Evolutionary conservation across 2,329 filamentous ascomycete species (phyloP).

Genomic region (Penicillium frequentans): DNA sequence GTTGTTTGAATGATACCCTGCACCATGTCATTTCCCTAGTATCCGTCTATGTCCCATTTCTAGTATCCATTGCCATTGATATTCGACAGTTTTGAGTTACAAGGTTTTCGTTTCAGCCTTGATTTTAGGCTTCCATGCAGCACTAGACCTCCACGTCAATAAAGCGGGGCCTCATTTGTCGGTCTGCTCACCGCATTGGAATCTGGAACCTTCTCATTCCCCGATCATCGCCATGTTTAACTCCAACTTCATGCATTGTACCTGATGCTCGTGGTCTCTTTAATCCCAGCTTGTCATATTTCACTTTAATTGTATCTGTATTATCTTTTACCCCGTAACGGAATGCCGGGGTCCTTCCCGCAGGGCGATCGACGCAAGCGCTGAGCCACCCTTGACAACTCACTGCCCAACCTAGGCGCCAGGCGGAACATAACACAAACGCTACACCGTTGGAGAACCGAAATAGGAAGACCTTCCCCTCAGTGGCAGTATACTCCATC

Average conservation of each 20-base stretch:
- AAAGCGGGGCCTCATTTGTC: constrained; percentile 10
- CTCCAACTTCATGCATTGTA: background rate
- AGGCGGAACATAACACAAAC: constrained; percentile 18
- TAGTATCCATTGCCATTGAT: background rate
- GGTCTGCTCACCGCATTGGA: constrained; percentile 18
- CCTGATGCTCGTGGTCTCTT: background rate
- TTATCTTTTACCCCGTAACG: constrained; percentile 10
- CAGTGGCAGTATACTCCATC: constrained; percentile 4
- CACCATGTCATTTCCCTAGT: background rate
- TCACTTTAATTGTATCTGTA: background rate
- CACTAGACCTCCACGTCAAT: constrained; percentile 22
- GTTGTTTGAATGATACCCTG: constrained; percentile 9
- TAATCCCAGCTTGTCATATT: background rate
- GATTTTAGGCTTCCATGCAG: constrained; percentile 32
- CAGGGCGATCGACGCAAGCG: constrained; percentile 31
- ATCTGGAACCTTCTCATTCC: constrained; percentile 1
- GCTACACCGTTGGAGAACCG: constrained; percentile 12
- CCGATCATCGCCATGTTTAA: background rate
- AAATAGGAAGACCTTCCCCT: constrained; percentile 19
- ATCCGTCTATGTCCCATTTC: background rate
- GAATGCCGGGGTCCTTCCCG: constrained; percentile 28
- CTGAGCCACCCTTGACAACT: constrained; percentile 24
- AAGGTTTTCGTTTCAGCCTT: constrained; percentile 3
- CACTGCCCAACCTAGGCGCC: constrained; percentile 31
- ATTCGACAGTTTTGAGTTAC: background rate